A percentile compares a stretch with the other conserved stretches of the same genome.
phyloP scores from a whole-genome alignment of 176 grass and related monocot genomes.

The Cenchrus fungigraminus region DNA sequence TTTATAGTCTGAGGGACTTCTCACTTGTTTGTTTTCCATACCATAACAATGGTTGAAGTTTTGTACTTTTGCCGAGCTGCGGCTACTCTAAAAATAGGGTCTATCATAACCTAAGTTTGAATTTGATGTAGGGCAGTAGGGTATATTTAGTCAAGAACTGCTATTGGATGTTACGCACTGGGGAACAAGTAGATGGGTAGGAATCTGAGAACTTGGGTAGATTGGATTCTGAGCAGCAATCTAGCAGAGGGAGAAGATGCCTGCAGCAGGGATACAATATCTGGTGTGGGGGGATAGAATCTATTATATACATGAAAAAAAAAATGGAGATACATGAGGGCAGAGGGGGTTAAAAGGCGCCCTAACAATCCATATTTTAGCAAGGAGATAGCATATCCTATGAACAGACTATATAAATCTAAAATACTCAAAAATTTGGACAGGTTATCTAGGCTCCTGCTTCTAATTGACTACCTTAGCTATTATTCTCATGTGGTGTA shows the following conservation, averaged over 20 bases:
- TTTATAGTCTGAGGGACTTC: too few species aligned
- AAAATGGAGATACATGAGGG: background rate
- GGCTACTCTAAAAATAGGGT: background rate
- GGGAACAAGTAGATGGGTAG: background rate
- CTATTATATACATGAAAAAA: background rate
- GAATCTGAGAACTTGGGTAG: background rate
- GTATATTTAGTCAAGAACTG: background rate
- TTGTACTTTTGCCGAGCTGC: background rate
- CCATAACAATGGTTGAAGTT: background rate
- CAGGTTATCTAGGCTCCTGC: too few species aligned
- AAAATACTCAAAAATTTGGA: too few species aligned
- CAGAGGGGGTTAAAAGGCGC: background rate
- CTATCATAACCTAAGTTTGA: background rate
- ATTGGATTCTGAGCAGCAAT: background rate
- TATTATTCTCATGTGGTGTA: too few species aligned
- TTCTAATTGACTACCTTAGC: too few species aligned
- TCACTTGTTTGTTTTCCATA: background rate
- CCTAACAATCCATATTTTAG: background rate
- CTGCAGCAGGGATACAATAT: background rate
- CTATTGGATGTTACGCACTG: background rate
- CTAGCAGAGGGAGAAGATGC: background rate
- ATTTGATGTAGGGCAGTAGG: background rate
- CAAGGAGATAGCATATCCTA: background rate
- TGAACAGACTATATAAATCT: background rate
- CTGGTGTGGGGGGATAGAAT: background rate